These are phyloP conservation scores for Aspergillus quadricinctus DNA, from an alignment of 2,329 filamentous ascomycete species.

Conservation along the genomic window DNA sequence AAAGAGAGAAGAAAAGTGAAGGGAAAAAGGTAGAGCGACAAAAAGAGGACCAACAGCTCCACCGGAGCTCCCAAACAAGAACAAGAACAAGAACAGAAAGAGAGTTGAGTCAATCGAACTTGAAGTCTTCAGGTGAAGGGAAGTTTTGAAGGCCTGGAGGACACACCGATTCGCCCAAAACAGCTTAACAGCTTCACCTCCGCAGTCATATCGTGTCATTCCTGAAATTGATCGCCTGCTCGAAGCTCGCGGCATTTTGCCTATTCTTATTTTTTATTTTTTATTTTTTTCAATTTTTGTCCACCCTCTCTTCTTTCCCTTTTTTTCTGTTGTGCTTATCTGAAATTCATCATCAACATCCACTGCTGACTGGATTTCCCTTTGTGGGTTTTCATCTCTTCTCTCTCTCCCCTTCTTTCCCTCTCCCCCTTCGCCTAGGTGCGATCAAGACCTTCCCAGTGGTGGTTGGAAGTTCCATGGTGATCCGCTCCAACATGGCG, in stretches of 20 bases:
- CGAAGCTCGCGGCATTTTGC: slow-evolving; percentile 1
- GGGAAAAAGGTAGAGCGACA: background rate
- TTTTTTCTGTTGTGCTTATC: slow-evolving; percentile 13
- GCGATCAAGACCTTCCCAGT: slow-evolving; percentile 24
- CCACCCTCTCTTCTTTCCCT: background rate
- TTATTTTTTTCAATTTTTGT: no score
- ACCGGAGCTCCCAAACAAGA: background rate
- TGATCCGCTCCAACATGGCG: slow-evolving; percentile 31
- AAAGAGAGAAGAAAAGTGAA: background rate
- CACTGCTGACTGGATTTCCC: slow-evolving; percentile 11
- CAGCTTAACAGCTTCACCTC: slow-evolving; percentile 19
- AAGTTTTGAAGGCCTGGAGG: slow-evolving; percentile 6
- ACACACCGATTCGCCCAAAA: slow-evolving; percentile 37
- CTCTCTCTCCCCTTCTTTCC: background rate
- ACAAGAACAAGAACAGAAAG: slow-evolving; percentile 1
- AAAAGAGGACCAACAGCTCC: background rate
- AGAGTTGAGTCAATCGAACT: slow-evolving; percentile 6
- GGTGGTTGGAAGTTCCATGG: slow-evolving; percentile 35
- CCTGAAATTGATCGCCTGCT: background rate
- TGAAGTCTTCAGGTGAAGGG: slow-evolving; percentile 1
- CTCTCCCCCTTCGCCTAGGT: slow-evolving; percentile 13
- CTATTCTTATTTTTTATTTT: no score
- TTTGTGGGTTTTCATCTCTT: slow-evolving; percentile 3
- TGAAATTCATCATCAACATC: background rate
- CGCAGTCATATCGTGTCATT: slow-evolving; percentile 3